Evolutionary conservation across 345 rosid genomes (phyloP).

Genomic region (Clausena lansium): DNA sequence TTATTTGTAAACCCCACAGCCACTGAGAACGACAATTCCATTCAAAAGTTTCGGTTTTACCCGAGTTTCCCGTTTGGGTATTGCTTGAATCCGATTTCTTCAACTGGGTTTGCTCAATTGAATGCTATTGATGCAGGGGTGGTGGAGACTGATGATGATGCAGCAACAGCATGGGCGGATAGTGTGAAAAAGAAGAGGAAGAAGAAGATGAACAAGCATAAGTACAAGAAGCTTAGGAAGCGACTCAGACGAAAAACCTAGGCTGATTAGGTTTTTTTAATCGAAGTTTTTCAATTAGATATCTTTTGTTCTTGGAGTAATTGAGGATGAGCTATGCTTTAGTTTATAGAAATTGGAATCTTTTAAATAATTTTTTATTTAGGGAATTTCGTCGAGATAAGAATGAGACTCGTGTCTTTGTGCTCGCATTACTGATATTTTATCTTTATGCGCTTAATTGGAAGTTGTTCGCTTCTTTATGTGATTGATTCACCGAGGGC

Average conservation of each 20-base stretch:
- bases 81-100: slow-evolving; percentile 19
- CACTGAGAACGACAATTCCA: slow-evolving; percentile 4
- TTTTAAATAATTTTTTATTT: not conserved
- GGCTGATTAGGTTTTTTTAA: not conserved
- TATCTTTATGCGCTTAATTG: not conserved
- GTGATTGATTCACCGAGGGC: not conserved
- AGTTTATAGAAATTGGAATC: not conserved
- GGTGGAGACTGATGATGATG: slow-evolving; percentile 23
- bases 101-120: slow-evolving; percentile 25
- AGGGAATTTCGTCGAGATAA: not conserved
- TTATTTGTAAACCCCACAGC: slow-evolving; percentile 12
- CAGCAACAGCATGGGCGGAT: slow-evolving; percentile 55
- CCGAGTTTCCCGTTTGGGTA: slow-evolving; percentile 45
- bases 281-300: not conserved
- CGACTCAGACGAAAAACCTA: slow-evolving; percentile 53
- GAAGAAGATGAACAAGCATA: slow-evolving; percentile 98
- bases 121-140: slow-evolving; percentile 8
- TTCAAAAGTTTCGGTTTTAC: slow-evolving; percentile 22
- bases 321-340: not conserved
- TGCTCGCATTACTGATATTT: not conserved
- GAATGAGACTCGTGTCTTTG: not conserved
- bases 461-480: not conserved
- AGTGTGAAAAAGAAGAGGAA: slow-evolving; percentile 98
- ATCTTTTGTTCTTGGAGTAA: not conserved
- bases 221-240: slow-evolving; percentile 81